Evolutionary conservation across 73 alveolate species (phyloP).

Genomic region (Diophrys sp.): DNA sequence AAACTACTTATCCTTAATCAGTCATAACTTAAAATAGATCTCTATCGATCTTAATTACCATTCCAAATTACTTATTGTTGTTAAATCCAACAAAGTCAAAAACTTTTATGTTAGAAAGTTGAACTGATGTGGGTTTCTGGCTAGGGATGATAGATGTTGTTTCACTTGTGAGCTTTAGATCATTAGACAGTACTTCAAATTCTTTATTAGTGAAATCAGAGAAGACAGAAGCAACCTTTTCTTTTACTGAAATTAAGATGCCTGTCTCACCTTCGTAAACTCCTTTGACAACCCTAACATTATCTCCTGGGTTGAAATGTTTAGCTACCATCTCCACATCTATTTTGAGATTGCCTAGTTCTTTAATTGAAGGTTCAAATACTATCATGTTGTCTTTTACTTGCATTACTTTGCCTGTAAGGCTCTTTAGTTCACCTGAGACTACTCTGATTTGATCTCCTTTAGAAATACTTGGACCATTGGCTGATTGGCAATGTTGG

Average conservation of each 20-base stretch:
- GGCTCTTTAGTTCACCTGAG: slow-evolving; percentile 72
- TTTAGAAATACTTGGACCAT: slow-evolving; percentile 24
- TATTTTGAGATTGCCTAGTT: slow-evolving; percentile 35
- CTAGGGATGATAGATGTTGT: too few relatives aligned
- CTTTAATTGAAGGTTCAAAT: slow-evolving; percentile 57
- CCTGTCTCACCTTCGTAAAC: slow-evolving; percentile 83
- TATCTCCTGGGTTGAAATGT: slow-evolving; percentile 83
- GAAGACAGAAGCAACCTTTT: slow-evolving; percentile 54
- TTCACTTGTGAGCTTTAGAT: slow-evolving; percentile 66
- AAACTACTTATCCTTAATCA: slow-evolving; percentile 62
- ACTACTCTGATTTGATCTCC: slow-evolving; percentile 83
- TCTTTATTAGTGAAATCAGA: slow-evolving; percentile 66
- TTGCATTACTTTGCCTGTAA: slow-evolving; percentile 73
- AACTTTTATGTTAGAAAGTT: slow-evolving; percentile 50
- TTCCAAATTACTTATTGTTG: slow-evolving; percentile 67
- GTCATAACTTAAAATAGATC: slow-evolving; percentile 67
- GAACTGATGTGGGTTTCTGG: not conserved
- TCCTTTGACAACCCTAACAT: slow-evolving; percentile 78
- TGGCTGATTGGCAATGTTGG: not conserved
- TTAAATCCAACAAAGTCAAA: slow-evolving; percentile 73
- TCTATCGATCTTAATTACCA: slow-evolving; percentile 70
- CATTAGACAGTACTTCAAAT: slow-evolving; percentile 53
- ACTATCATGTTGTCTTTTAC: slow-evolving; percentile 58
- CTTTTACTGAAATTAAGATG: slow-evolving; percentile 50
- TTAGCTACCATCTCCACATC: slow-evolving; percentile 55